Conservation (phyloP, 495 filamentous ascomycete species). For the Entonaema liquescens region DNA sequence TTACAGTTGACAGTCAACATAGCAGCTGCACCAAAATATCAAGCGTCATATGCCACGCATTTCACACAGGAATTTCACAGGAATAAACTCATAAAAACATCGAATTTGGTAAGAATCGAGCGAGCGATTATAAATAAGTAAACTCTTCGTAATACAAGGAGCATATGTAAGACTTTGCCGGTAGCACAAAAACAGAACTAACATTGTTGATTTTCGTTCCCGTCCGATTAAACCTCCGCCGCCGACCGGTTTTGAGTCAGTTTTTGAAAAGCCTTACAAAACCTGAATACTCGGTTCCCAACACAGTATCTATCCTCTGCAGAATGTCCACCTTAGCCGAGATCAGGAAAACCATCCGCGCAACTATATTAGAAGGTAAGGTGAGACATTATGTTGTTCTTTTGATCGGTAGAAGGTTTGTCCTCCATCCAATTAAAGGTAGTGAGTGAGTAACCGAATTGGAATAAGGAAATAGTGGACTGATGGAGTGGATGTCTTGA, state of each 20-base stretch:
- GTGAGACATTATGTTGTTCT: slow-evolving; percentile 32
- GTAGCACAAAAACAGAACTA: slow-evolving; percentile 44
- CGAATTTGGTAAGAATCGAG: slow-evolving; percentile 16
- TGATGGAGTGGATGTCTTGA: slow-evolving; percentile 34
- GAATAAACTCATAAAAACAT: slow-evolving; percentile 16
- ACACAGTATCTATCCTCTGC: slow-evolving; percentile 46
- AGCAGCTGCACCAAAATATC: background rate
- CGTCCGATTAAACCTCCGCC: slow-evolving; percentile 10
- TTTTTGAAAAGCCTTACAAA: slow-evolving; percentile 36
- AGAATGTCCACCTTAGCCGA: slow-evolving; percentile 45
- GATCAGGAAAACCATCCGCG: slow-evolving; percentile 43
- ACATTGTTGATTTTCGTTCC: slow-evolving; percentile 29
- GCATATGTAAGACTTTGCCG: slow-evolving; percentile 39
- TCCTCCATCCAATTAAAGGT: slow-evolving; percentile 38
- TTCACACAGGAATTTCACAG: background rate
- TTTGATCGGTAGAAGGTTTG: slow-evolving; percentile 34
- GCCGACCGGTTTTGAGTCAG: slow-evolving; percentile 26
- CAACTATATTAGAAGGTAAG: slow-evolving; percentile 46
- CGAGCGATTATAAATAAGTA: slow-evolving; percentile 28
- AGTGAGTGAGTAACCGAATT: slow-evolving; percentile 25
- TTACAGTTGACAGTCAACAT: background rate
- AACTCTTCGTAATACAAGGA: slow-evolving; percentile 45
- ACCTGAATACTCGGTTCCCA: slow-evolving; percentile 47
- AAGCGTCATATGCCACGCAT: background rate
- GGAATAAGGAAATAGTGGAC: slow-evolving; percentile 28